Percentiles rank a stretch among this genome's conserved stretches.
Evolutionary conservation across 805 yeast genomes (phyloP).

Genomic region (Candida germanica): DNA sequence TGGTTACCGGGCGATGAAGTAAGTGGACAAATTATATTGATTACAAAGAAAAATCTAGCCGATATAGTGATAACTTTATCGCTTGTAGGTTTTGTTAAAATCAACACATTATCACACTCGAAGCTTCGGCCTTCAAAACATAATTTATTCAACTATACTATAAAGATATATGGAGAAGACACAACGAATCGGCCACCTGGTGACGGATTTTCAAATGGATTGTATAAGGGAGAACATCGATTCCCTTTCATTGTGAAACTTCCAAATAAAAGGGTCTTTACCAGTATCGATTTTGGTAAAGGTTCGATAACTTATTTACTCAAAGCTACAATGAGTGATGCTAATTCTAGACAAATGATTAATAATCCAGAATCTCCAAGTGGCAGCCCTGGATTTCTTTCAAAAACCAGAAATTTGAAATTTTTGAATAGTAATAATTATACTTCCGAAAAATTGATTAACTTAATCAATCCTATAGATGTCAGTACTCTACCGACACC

Average conservation of each 20-base stretch:
- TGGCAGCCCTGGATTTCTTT: constrained; percentile 14
- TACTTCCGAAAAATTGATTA: constrained; percentile 55
- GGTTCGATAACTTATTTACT: constrained; percentile 75
- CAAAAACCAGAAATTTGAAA: constrained; percentile 25
- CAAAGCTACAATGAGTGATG: constrained; percentile 44
- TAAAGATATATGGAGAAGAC: constrained; percentile 51
- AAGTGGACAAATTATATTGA: constrained; percentile 58
- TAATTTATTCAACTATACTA: constrained; percentile 55
- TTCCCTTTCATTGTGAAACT: constrained; percentile 82
- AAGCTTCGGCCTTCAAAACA: constrained; percentile 52
- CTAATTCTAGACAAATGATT: constrained; percentile 9
- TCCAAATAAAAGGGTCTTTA: constrained; percentile 70
- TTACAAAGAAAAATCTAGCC: constrained; percentile 52
- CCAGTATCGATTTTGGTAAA: constrained; percentile 77
- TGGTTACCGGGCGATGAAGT: constrained; percentile 82
- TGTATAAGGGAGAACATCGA: constrained; percentile 80
- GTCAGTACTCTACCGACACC: constrained; percentile 64
- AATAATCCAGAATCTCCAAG: constrained; percentile 4
- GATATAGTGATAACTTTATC: constrained; percentile 54
- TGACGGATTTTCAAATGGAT: constrained; percentile 38
- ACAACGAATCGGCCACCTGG: constrained; percentile 14
- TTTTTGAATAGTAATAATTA: constrained; percentile 27
- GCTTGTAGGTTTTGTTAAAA: constrained; percentile 54
- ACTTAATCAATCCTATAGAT: constrained; percentile 71
- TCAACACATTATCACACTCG: constrained; percentile 51